Evolutionary conservation across 108 stramenopile species (phyloP).

Genomic region (Cyclotella cryptica): DNA sequence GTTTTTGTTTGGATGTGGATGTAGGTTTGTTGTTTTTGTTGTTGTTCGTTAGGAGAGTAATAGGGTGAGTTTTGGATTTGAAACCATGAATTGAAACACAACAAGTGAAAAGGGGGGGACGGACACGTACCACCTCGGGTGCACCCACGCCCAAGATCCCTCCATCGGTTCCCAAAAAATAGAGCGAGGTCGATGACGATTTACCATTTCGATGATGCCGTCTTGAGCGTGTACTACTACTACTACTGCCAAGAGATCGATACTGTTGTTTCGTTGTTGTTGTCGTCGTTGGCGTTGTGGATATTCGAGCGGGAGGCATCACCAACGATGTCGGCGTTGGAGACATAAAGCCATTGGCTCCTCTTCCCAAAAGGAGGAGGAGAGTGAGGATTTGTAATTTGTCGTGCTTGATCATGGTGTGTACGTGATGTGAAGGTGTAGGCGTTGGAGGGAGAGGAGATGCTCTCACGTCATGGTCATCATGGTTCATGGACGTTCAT

Average conservation of each 20-base stretch:
- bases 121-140: constrained; percentile 86
- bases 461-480: too few relatives aligned
- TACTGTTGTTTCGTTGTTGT: too few relatives aligned
- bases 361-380: neutral
- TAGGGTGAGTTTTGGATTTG: too few relatives aligned
- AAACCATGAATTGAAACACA: too few relatives aligned
- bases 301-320: too few relatives aligned
- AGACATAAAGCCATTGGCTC: neutral
- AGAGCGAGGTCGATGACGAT: neutral
- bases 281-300: too few relatives aligned
- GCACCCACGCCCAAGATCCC: constrained; percentile 86
- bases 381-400: neutral
- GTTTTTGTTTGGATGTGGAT: constrained; percentile 15
- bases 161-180: constrained; percentile 83
- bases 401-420: neutral
- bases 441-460: too few relatives aligned
- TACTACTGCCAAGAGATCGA: neutral
- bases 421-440: too few relatives aligned
- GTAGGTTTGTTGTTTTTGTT: neutral
- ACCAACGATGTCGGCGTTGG: neutral
- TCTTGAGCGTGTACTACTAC: too few relatives aligned
- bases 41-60: too few relatives aligned
- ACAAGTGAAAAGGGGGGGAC: too few relatives aligned
- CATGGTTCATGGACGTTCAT: too few relatives aligned
- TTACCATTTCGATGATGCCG: neutral